These are phyloP conservation scores for Opeltia flavorubescens DNA, from an alignment of 495 filamentous ascomycete species.

Conservation along the genomic window DNA sequence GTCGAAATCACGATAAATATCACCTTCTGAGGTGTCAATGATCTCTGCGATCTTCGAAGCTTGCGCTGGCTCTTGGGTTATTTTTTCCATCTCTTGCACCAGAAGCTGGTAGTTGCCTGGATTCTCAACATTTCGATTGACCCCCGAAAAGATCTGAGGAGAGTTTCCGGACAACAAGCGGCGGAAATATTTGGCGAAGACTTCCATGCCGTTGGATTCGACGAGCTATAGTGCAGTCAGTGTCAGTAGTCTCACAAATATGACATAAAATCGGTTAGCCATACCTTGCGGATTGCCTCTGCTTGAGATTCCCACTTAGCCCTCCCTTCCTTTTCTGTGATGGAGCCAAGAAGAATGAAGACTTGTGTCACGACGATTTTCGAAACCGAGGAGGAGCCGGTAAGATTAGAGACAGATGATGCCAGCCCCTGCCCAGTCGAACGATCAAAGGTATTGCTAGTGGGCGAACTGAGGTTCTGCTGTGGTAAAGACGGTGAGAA, in stretches of 20 bases:
- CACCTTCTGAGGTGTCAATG: slow-evolving; percentile 72
- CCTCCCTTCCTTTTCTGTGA: slow-evolving; percentile 80
- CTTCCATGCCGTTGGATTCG: slow-evolving; percentile 94
- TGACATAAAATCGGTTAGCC: slow-evolving; percentile 7
- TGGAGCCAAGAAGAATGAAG: slow-evolving; percentile 80
- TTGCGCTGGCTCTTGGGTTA: slow-evolving; percentile 63
- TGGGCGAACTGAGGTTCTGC: slow-evolving; percentile 48
- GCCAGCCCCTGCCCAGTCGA: slow-evolving; percentile 17
- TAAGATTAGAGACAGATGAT: slow-evolving; percentile 18
- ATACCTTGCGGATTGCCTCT: slow-evolving; percentile 81
- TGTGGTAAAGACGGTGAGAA: slow-evolving; percentile 51
- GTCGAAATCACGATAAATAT: slow-evolving; percentile 89
- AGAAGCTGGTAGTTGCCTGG: slow-evolving; percentile 70
- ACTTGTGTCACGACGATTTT: slow-evolving; percentile 93
- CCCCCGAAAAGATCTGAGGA: slow-evolving; percentile 66
- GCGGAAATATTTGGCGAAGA: slow-evolving; percentile 82
- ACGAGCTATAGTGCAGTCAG: slow-evolving; percentile 46
- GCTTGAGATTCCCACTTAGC: slow-evolving; percentile 88
- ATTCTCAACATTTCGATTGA: slow-evolving; percentile 55
- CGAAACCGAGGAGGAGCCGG: slow-evolving; percentile 36
- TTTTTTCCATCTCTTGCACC: slow-evolving; percentile 70
- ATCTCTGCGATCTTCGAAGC: slow-evolving; percentile 84
- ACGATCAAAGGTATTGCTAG: slow-evolving; percentile 39
- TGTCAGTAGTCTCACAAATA: not conserved
- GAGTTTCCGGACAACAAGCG: slow-evolving; percentile 77